Evolutionary conservation across 1,284 basidiomycete species (phyloP).

Genomic region (Cutaneotrichosporon mucoides): DNA sequence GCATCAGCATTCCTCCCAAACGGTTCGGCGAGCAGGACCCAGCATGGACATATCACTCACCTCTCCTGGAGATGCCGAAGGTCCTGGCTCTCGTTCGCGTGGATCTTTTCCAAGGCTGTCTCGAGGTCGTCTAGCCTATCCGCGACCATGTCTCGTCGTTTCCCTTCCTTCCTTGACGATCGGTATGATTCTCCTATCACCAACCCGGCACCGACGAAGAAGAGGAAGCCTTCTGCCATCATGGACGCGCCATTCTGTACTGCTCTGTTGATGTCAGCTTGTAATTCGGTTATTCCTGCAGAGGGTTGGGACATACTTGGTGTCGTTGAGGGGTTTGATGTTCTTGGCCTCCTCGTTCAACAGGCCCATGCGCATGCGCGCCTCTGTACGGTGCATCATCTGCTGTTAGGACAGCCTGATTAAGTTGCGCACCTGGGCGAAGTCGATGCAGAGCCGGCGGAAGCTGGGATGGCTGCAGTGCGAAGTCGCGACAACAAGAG

Average conservation of each 20-base stretch:
- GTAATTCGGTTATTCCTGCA: no score
- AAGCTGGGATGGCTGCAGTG: conserved; percentile 69
- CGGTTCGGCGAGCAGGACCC: neutral
- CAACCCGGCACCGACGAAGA: conserved; percentile 67
- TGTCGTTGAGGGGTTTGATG: conserved; percentile 76
- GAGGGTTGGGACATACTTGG: conserved; percentile 56
- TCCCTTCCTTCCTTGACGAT: conserved; percentile 65
- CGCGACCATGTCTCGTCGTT: conserved; percentile 68
- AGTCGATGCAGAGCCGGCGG: conserved; percentile 65
- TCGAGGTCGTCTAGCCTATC: conserved; percentile 60
- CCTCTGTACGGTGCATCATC: conserved; percentile 70
- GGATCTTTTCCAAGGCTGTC: conserved; percentile 49
- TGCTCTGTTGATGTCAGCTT: conserved; percentile 55
- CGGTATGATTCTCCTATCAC: conserved; percentile 77
- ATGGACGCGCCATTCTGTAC: conserved; percentile 84
- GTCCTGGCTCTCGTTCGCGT: conserved; percentile 16
- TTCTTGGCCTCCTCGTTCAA: conserved; percentile 72
- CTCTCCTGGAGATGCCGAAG: conserved; percentile 28
- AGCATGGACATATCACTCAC: conserved; percentile 21
- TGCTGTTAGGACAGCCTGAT: conserved; percentile 11
- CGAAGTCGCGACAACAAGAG: neutral
- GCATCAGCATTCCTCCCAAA: neutral
- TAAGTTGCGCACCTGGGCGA: conserved; percentile 59
- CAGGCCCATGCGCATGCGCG: conserved; percentile 69
- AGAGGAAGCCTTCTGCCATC: conserved; percentile 80